A percentile compares a stretch with the other conserved stretches of the same genome.
Evolutionary conservation across 2,329 filamentous ascomycete genomes (phyloP).

Genomic region (Fusarium guadeloupense): DNA sequence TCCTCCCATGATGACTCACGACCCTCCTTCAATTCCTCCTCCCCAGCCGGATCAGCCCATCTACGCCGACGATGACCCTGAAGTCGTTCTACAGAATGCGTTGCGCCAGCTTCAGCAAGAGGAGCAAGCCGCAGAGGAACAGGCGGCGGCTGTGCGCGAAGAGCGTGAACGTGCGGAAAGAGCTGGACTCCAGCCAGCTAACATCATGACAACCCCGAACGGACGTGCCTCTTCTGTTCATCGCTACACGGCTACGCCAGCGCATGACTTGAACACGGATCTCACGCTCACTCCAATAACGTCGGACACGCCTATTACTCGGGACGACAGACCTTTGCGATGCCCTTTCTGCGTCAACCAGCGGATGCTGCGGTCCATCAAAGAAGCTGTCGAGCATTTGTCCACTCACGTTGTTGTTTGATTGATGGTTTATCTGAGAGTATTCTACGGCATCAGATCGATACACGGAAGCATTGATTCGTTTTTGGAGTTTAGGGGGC

Average conservation of each 20-base stretch:
- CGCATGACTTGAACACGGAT: constrained; percentile 51
- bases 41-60: constrained; percentile 51
- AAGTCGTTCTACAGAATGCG: constrained; percentile 67
- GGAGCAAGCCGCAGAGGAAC: constrained; percentile 66
- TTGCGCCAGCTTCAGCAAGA: constrained; percentile 67
- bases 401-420: constrained; percentile 67
- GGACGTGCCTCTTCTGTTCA: constrained; percentile 45
- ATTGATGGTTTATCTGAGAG: background rate
- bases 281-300: constrained; percentile 66
- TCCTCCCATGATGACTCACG: constrained; percentile 40
- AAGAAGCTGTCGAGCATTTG: constrained; percentile 70
- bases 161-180: constrained; percentile 61
- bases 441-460: background rate
- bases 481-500: constrained; percentile 26
- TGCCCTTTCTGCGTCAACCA: constrained; percentile 71
- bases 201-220: constrained; percentile 48
- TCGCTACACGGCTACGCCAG: constrained; percentile 47
- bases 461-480: background rate
- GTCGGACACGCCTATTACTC: constrained; percentile 57
- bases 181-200: constrained; percentile 41
- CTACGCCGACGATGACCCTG: constrained; percentile 64
- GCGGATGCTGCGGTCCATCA: constrained; percentile 67
- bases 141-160: constrained; percentile 63
- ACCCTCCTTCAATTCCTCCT: constrained; percentile 42
- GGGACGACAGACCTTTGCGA: constrained; percentile 60